Evolutionary conservation across 2,329 filamentous ascomycete genomes (phyloP), one percentile per base, ranked within the genome.

Genomic region (Neurospora sp.): DNA sequence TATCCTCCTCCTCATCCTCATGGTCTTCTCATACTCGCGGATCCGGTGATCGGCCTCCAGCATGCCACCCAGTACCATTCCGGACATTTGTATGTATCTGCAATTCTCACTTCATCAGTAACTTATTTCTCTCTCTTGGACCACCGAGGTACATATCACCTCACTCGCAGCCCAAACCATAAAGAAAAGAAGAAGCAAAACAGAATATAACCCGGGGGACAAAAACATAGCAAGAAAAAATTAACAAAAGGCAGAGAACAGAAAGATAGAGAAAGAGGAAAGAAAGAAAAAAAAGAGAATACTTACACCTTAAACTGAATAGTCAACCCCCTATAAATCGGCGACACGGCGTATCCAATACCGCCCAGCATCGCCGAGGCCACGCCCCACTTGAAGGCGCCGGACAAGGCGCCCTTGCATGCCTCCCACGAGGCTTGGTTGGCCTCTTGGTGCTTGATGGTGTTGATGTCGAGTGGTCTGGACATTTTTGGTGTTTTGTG

Each of bases 41-140:
- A 94, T 83, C 67, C 89, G 84, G 70, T 83, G 80, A 76, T 95
- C 92, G 2, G 91, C 92, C 81, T 93, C 90, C 69, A 94, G 85
- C 85, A 92, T 91, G 76, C 88, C 85, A 62, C 92, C 92, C 40
- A 93, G 76, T n/a, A 91, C 89, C 91, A 94, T 94, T 71, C 89
- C 90, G n/a, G 90, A 92, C 90, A 93, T 93, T 79, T 93, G 91
- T 17, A 94, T 82, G 77, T 93, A 95, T 38, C 92, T 94, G 76
- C 70, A 66, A 70, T 46, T 38, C 36, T 19, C 9, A 28, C 23
- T 43, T 43, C 17, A n/a, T 33, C 33, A 68, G 19, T 40, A 28
- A 23, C 43, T 7, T 7, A 62, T 39, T 4, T 15, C 38, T 42
- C 17, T 17, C 39, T 28, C 9, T 15, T 23, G 5, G 6, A 7